phyloP scores from a whole-genome alignment of 192 early-diverging fungal species.

The Tieghemiomyces parasiticus region DNA sequence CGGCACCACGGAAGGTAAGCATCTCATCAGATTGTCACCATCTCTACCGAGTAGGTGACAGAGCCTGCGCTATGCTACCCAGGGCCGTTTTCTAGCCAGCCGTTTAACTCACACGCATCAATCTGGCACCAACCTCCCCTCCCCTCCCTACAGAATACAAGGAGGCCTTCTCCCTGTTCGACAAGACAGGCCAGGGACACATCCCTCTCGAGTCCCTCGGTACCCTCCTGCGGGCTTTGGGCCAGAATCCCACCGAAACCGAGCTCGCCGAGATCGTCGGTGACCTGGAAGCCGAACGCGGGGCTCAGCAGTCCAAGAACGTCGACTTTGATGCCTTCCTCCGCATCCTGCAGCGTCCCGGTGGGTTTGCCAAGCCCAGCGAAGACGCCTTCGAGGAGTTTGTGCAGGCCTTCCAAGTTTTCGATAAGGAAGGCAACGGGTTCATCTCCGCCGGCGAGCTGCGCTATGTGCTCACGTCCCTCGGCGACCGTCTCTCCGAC shows the following conservation, averaged over 20 bases:
- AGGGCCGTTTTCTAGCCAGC: no score
- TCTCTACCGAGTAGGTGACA: no score
- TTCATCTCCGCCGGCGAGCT: slow-evolving; percentile 63
- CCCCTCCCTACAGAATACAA: slow-evolving; percentile 40
- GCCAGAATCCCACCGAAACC: slow-evolving; percentile 64
- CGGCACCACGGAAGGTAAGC: not conserved
- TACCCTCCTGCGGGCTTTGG: slow-evolving; percentile 58
- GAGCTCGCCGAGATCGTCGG: slow-evolving; percentile 49
- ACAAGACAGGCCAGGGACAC: slow-evolving; percentile 55
- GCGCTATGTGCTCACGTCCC: slow-evolving; percentile 66
- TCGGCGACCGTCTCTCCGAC: slow-evolving; percentile 66
- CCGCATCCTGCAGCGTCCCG: slow-evolving; percentile 51
- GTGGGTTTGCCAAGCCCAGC: slow-evolving; percentile 48
- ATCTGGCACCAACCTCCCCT: not conserved
- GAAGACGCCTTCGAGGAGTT: slow-evolving; percentile 58
- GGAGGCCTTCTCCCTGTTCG: slow-evolving; percentile 67
- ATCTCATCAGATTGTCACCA: no score
- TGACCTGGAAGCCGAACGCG: slow-evolving; percentile 23
- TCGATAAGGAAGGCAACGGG: slow-evolving; percentile 68
- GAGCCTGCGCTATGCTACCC: no score
- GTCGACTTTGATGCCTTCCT: slow-evolving; percentile 58
- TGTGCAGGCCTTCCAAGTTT: slow-evolving; percentile 74
- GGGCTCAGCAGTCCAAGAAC: slow-evolving; percentile 18
- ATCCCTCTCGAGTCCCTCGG: slow-evolving; percentile 49
- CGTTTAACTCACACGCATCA: no score